Evolutionary conservation across 1,284 basidiomycete genomes (phyloP), one percentile per base, ranked within the genome.

Genomic region (Pseudozyma thailandica): DNA sequence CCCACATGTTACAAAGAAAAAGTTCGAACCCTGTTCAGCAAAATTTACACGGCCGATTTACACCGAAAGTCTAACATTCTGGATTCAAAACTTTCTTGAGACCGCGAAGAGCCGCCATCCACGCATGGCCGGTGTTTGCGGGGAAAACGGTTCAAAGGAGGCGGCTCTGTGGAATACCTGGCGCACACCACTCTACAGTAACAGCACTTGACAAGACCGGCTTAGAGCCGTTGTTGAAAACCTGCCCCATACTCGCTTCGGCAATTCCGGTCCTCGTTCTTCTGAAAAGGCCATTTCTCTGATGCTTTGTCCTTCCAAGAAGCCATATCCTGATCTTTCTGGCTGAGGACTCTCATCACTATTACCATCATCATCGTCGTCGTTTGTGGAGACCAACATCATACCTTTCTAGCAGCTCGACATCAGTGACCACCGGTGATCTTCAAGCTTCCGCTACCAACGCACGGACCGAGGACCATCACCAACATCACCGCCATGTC

Each of bases 401-500:
- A n/a, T n/a, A n/a, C n/a, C n/a, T n/a, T n/a, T n/a, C n/a, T n/a
- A n/a, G n/a, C n/a, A 18, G 26, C 27, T 30, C 27, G 30, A 45
- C 16, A 18, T 4, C 27, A 31, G 20, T 9, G 18, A 21, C 10
- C 12, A 46, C 27, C 45, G 45, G 30, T 23, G 21, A 21, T 12
- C 16, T n/a, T 38, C 13, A 27, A 35, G 33, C 33, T 7, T 16
- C 33, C 33, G n/a, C 13, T n/a, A 9, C 8, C 33, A 35, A 35
- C 33, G 33, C 33, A 9, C 15, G 6, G 33, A 35, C 33, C 33
- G 33, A 35, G 33, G 5, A 35, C 33, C 6, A 35, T n/a, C 38
- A 41, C 8, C 60, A 55, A 12, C 6, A 35, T n/a, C 38, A 41
- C 8, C 60, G 51, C n/a, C 54, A 70, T 70, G 66, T 50, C 66